phyloP scores from a whole-genome alignment of 108 stramenopile genomes.

The Aureococcus anophagefferens region DNA sequence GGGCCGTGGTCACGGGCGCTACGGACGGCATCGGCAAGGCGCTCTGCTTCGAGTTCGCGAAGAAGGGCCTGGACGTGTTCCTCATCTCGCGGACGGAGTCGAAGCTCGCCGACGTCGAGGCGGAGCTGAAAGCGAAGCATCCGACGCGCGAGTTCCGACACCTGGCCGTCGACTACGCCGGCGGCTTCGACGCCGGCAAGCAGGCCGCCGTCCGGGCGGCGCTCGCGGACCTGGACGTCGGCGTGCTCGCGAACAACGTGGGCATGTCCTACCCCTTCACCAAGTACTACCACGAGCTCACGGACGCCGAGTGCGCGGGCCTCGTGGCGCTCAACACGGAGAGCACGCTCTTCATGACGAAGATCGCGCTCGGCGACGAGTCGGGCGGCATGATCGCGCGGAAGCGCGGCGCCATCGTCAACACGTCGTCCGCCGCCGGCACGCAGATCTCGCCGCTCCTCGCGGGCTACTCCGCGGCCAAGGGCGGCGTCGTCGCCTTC shows the following conservation, averaged over 20 bases:
- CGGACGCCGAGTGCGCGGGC: constrained; percentile 49
- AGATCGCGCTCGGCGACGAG: constrained; percentile 52
- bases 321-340: constrained; percentile 75
- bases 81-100: constrained; percentile 89
- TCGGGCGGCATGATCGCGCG: constrained; percentile 71
- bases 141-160: constrained; percentile 58
- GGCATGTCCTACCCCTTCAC: constrained; percentile 92
- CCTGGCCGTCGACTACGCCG: constrained; percentile 83
- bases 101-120: constrained; percentile 77
- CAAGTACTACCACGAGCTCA: constrained; percentile 87
- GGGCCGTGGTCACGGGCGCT: constrained; percentile 96
- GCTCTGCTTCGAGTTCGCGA: constrained; percentile 81
- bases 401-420: constrained; percentile 83
- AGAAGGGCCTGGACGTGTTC: constrained; percentile 83
- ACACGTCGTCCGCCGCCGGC: constrained; percentile 86
- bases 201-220: constrained; percentile 57
- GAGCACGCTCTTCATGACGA: constrained; percentile 90
- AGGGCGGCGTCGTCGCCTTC: constrained; percentile 88
- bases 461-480: constrained; percentile 88
- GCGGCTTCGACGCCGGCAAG: constrained; percentile 75
- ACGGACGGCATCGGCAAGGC: constrained; percentile 99
- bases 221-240: constrained; percentile 68
- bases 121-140: constrained; percentile 69
- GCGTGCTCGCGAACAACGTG: constrained; percentile 96
- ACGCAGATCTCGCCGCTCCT: constrained; percentile 81